phyloP scores from a whole-genome alignment of 2,329 filamentous ascomycete species.

The Whalleya microplaca region DNA sequence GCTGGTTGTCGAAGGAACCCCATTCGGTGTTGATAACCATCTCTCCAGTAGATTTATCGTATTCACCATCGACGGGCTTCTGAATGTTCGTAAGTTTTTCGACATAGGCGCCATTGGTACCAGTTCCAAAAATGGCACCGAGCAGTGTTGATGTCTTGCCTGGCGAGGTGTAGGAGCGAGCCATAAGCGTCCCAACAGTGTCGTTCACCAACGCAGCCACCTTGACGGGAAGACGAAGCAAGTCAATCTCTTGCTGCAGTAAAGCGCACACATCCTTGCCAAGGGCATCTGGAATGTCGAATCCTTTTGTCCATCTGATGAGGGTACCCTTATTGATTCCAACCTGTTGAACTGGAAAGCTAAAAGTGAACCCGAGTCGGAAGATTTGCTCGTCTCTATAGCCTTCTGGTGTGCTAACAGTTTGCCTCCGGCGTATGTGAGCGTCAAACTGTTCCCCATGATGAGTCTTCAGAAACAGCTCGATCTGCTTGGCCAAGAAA shows the following conservation, averaged over 20 bases:
- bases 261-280: conserved; percentile 94
- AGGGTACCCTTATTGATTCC: conserved; percentile 94
- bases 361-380: conserved; percentile 97
- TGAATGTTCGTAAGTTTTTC: conserved; percentile 87
- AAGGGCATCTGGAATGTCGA: conserved; percentile 92
- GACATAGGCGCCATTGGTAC: conserved; percentile 96
- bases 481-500: conserved; percentile 92
- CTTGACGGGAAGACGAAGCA: conserved; percentile 81
- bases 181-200: conserved; percentile 97
- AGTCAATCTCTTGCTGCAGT: conserved; percentile 87
- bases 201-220: conserved; percentile 98
- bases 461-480: conserved; percentile 82
- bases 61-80: conserved; percentile 73
- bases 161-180: conserved; percentile 90
- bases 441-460: conserved; percentile 85
- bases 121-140: conserved; percentile 97
- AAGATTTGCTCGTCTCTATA: conserved; percentile 78
- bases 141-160: conserved; percentile 84
- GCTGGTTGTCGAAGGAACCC: conserved; percentile 96
- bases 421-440: conserved; percentile 67
- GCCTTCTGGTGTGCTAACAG: conserved; percentile 60
- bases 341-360: conserved; percentile 91
- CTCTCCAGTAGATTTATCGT: conserved; percentile 79
- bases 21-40: conserved; percentile 99
- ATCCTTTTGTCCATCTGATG: conserved; percentile 98